phyloP scores from a whole-genome alignment of 108 stramenopile species.

The Nitzschia sp. region DNA sequence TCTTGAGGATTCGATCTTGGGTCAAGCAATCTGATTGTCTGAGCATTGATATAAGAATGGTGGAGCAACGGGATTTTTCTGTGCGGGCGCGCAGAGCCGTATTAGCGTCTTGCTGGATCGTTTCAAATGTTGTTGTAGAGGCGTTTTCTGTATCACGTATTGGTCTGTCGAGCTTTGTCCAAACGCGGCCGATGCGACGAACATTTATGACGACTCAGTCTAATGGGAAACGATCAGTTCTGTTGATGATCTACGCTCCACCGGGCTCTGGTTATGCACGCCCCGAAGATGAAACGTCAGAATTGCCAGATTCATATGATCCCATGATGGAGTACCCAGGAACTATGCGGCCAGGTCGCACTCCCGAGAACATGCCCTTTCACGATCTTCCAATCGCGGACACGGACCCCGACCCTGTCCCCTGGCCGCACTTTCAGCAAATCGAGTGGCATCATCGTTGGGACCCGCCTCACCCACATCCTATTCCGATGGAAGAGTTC shows the following conservation, averaged over 20 bases:
- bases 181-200: neutral
- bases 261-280: conserved; percentile 58
- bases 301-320: conserved; percentile 74
- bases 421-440: conserved; percentile 92
- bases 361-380: conserved; percentile 85
- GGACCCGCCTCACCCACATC: conserved; percentile 81
- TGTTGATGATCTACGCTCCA: conserved; percentile 32
- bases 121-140: neutral
- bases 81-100: neutral
- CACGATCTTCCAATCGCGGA: conserved; percentile 79
- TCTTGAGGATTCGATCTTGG: too few species aligned
- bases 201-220: too few species aligned
- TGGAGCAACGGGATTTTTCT: too few species aligned
- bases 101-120: neutral
- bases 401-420: conserved; percentile 82
- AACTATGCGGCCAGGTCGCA: conserved; percentile 87
- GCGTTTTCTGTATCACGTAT: neutral
- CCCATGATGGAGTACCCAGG: conserved; percentile 95
- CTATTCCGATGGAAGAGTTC: conserved; percentile 81
- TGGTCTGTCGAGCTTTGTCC: neutral
- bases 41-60: too few species aligned
- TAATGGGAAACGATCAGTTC: neutral
- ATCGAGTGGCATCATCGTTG: conserved; percentile 90
- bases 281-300: conserved; percentile 52
- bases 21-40: too few species aligned